Evolutionary conservation across 2,329 filamentous ascomycete species (phyloP).

Genomic region (Neodidymelliopsis sp.): DNA sequence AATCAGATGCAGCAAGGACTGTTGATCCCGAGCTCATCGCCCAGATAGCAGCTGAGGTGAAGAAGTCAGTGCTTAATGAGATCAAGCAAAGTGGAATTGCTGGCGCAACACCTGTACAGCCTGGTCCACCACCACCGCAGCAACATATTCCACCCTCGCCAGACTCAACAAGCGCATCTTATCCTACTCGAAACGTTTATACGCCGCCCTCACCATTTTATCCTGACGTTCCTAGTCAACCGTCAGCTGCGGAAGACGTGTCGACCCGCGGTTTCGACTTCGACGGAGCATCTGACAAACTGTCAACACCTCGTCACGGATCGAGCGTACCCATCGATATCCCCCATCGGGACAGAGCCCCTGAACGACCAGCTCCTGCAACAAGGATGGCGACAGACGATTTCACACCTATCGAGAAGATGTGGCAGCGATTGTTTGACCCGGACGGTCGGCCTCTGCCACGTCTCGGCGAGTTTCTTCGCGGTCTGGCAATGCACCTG

Average conservation of each 20-base stretch:
- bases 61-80: slow-evolving; percentile 52
- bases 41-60: slow-evolving; percentile 67
- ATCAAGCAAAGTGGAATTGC: slow-evolving; percentile 56
- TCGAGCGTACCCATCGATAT: slow-evolving; percentile 36
- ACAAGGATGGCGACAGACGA: slow-evolving; percentile 46
- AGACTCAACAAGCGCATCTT: slow-evolving; percentile 56
- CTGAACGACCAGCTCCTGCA: slow-evolving; percentile 36
- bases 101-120: slow-evolving; percentile 37
- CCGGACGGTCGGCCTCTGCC: slow-evolving; percentile 70
- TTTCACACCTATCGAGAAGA: slow-evolving; percentile 64
- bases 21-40: slow-evolving; percentile 68
- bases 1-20: slow-evolving; percentile 57
- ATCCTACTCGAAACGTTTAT: slow-evolving; percentile 58
- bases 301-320: slow-evolving; percentile 37
- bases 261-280: slow-evolving; percentile 40
- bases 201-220: slow-evolving; percentile 63
- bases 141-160: slow-evolving; percentile 51
- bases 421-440: slow-evolving; percentile 81
- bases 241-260: slow-evolving; percentile 49
- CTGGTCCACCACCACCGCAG: slow-evolving; percentile 46
- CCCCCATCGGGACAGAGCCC: slow-evolving; percentile 27
- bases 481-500: slow-evolving; percentile 76
- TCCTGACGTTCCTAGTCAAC: slow-evolving; percentile 39
- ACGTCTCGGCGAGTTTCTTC: slow-evolving; percentile 73
- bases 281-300: slow-evolving; percentile 39